A percentile compares a stretch with the other conserved stretches of the same genome.
Evolutionary conservation across 371 early-diverging fungal species (phyloP).

Genomic region (Cokeromyces recurvatus): DNA sequence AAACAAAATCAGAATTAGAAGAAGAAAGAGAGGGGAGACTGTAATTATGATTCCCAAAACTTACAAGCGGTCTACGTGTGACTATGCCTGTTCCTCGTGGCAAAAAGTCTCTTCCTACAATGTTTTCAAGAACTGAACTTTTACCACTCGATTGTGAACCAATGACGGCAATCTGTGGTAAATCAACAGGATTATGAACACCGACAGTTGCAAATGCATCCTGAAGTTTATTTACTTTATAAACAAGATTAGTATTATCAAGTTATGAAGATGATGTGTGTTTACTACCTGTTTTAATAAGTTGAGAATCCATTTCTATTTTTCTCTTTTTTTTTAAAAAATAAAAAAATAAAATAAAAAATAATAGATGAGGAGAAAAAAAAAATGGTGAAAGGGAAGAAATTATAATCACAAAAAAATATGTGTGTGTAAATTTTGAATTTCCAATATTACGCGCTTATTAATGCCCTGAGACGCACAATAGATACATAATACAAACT

Average conservation of each 20-base stretch:
- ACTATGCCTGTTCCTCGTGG: constrained; percentile 97
- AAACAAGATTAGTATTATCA: not conserved
- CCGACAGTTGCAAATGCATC: constrained; percentile 97
- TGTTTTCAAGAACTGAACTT: constrained; percentile 98
- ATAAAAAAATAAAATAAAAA: not conserved
- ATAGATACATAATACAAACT: too few relatives aligned
- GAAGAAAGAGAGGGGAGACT: not conserved
- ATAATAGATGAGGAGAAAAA: not conserved
- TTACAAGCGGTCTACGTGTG: constrained; percentile 90
- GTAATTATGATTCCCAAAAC: constrained; percentile 5
- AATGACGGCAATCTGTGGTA: constrained; percentile 98
- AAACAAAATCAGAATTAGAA: not conserved
- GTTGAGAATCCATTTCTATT: not conserved
- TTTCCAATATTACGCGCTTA: too few relatives aligned
- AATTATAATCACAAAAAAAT: too few relatives aligned
- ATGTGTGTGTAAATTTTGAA: too few relatives aligned
- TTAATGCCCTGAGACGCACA: too few relatives aligned
- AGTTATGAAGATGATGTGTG: too few relatives aligned
- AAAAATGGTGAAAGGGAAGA: too few relatives aligned
- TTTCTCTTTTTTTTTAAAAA: not conserved
- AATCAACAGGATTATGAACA: constrained; percentile 94
- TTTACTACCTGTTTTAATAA: not conserved
- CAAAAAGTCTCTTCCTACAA: constrained; percentile 97
- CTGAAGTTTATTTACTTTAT: constrained; percentile 84
- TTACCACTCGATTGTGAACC: constrained; percentile 99